Evolutionary conservation across 164 flowering plant species (phyloP).

Genomic region (Magnolia kwangsiensis): DNA sequence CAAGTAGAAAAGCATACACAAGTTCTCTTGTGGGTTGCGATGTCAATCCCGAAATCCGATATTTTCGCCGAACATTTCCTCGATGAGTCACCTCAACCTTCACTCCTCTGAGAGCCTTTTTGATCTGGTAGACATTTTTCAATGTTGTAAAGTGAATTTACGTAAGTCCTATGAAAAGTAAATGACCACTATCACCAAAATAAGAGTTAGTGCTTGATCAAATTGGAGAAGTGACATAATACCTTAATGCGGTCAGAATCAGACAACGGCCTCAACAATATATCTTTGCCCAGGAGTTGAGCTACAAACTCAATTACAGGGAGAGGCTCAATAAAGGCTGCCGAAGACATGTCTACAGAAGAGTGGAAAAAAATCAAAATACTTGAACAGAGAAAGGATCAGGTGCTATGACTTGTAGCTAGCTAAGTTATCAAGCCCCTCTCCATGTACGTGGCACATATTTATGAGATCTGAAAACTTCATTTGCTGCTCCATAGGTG

Average conservation of each 20-base stretch:
- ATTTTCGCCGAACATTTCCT: constrained; percentile 66
- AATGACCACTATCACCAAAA: background rate
- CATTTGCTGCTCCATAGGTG: no score
- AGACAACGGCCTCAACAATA: constrained; percentile 49
- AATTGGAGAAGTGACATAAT: background rate
- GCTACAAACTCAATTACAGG: constrained; percentile 67
- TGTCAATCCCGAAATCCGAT: constrained; percentile 78
- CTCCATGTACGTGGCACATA: no score
- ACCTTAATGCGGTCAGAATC: constrained; percentile 73
- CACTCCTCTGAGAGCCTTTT: constrained; percentile 71
- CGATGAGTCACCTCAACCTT: constrained; percentile 87
- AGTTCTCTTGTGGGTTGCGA: constrained; percentile 81
- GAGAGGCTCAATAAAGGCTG: constrained; percentile 67
- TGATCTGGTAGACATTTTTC: constrained; percentile 38
- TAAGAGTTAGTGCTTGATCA: background rate
- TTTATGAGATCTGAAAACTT: no score
- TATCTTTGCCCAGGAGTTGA: constrained; percentile 43
- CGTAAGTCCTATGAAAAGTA: background rate
- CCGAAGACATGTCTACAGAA: constrained; percentile 44
- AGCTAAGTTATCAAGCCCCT: no score
- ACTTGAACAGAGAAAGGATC: background rate
- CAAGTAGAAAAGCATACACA: constrained; percentile 37
- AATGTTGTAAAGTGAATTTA: background rate
- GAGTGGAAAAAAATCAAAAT: background rate
- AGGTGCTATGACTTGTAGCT: no score